Evolutionary conservation across 148 eudicot species (phyloP).

Genomic region (Vaccinium corymbosum): DNA sequence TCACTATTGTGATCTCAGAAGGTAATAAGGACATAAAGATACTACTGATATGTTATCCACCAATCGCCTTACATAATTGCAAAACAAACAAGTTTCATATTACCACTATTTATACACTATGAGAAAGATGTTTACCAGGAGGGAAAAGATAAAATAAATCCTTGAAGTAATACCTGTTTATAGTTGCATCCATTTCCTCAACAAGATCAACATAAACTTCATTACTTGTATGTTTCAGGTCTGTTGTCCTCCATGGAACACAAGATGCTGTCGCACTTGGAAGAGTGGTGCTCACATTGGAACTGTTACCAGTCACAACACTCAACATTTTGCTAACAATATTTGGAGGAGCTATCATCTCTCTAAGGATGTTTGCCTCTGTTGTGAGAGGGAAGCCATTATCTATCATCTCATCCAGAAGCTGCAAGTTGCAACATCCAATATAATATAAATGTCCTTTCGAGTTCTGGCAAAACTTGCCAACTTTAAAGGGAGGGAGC

Average conservation of each 20-base stretch:
- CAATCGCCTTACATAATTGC: not conserved
- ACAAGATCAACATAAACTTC: slow-evolving; percentile 88
- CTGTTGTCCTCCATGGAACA: slow-evolving; percentile 95
- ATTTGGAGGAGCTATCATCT: slow-evolving; percentile 95
- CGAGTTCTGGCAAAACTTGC: slow-evolving; percentile 2
- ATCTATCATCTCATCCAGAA: slow-evolving; percentile 99
- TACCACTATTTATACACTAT: not conserved
- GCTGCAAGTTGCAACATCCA: slow-evolving; percentile 49
- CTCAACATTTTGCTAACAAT: slow-evolving; percentile 88
- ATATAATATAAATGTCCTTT: slow-evolving; percentile 11
- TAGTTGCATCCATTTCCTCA: slow-evolving; percentile 88
- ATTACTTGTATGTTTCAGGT: slow-evolving; percentile 77
- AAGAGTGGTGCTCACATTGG: slow-evolving; percentile 76
- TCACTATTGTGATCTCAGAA: not conserved
- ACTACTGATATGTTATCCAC: not conserved
- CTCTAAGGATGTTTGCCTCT: slow-evolving; percentile 86
- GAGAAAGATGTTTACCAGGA: not conserved
- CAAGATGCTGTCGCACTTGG: slow-evolving; percentile 81
- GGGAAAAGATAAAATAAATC: not conserved
- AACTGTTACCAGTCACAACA: slow-evolving; percentile 90
- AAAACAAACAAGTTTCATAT: not conserved
- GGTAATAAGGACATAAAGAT: not conserved
- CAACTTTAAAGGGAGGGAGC: not conserved
- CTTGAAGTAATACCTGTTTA: slow-evolving; percentile 53
- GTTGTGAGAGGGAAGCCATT: slow-evolving; percentile 97